Evolutionary conservation across 129 eudicot species (phyloP).

Genomic region (Dittrichia graveolens): DNA sequence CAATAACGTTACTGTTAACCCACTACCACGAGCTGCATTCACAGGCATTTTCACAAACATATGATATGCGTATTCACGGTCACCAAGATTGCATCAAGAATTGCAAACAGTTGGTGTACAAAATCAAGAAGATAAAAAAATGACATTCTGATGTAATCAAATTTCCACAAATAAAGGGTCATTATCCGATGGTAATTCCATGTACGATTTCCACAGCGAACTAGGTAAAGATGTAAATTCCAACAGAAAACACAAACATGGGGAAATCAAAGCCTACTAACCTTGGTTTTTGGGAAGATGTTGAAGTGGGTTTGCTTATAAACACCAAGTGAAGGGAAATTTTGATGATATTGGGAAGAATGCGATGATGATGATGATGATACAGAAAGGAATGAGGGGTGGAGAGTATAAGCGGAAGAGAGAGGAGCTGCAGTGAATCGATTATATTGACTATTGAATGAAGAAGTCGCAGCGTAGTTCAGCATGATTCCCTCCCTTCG

Average conservation of each 20-base stretch:
- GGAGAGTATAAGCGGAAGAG: constrained; percentile 26
- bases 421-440: constrained; percentile 35
- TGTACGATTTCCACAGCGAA: neutral
- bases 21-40: constrained; percentile 1
- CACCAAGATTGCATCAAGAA: neutral
- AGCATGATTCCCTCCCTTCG: constrained; percentile 36
- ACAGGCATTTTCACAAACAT: constrained; percentile 38
- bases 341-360: constrained; percentile 41
- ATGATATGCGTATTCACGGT: neutral
- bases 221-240: neutral
- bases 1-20: neutral
- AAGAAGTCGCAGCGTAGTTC: constrained; percentile 40
- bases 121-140: constrained; percentile 1
- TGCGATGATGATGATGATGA: constrained; percentile 29
- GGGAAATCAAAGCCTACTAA: constrained; percentile 26
- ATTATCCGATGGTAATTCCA: neutral
- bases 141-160: neutral
- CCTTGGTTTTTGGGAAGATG: constrained; percentile 51
- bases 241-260: neutral
- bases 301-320: constrained; percentile 38
- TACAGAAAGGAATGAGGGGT: constrained; percentile 27
- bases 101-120: neutral
- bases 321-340: constrained; percentile 20
- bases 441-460: constrained; percentile 30
- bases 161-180: neutral